Conservation (phyloP, 371 early-diverging fungal species). For the Mucor lusitanicus region DNA sequence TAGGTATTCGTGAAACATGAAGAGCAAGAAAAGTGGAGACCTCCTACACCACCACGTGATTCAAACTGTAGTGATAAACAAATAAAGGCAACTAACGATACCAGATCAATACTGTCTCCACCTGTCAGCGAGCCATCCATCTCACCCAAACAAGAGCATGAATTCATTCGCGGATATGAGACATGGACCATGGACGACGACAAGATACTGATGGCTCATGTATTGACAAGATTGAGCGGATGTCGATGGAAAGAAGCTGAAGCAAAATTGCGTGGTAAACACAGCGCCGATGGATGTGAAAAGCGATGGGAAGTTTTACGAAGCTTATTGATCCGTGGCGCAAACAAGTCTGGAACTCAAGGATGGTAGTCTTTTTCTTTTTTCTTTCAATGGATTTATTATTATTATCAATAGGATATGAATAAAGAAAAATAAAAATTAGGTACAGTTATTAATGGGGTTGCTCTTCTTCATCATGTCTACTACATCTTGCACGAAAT, state of each 20-base stretch:
- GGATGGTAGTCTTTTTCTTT: slow-evolving; percentile 18
- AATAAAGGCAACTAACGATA: not conserved
- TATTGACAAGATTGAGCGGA: slow-evolving; percentile 24
- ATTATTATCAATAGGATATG: not conserved
- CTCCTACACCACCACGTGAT: slow-evolving; percentile 35
- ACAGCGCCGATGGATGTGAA: slow-evolving; percentile 17
- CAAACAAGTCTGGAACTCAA: slow-evolving; percentile 21
- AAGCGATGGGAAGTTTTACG: slow-evolving; percentile 25
- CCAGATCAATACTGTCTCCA: slow-evolving; percentile 19
- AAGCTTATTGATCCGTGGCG: slow-evolving; percentile 22
- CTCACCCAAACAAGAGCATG: slow-evolving; percentile 19
- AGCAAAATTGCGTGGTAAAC: slow-evolving; percentile 21
- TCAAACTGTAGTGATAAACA: not conserved
- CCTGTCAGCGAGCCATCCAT: slow-evolving; percentile 14
- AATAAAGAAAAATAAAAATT: not conserved
- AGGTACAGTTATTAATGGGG: not conserved
- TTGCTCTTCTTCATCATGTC: slow-evolving; percentile 3
- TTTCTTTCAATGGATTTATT: not conserved
- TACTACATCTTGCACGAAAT: slow-evolving; percentile 8
- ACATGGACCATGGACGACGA: slow-evolving; percentile 30
- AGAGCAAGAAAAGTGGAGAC: slow-evolving; percentile 19
- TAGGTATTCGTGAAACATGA: not conserved
- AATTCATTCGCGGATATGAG: slow-evolving; percentile 36
- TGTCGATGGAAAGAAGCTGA: slow-evolving; percentile 28
- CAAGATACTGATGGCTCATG: slow-evolving; percentile 28